Base-by-base conservation (phyloP, 352 stramenopile genomes). In the Globisporangium orthogonon region DNA sequence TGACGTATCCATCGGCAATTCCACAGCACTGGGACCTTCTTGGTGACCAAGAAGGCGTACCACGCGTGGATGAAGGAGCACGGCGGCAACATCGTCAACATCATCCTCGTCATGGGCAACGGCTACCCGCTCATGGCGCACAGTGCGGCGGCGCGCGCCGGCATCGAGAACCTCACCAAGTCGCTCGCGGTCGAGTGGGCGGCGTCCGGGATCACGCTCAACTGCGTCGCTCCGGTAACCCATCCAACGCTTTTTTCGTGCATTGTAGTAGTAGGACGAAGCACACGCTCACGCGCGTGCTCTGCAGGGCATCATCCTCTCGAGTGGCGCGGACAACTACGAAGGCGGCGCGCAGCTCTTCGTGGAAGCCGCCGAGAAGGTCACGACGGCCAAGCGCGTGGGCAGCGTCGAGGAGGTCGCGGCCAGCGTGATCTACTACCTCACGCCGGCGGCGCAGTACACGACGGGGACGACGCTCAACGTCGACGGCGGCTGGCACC, bases 121-220 rank as follows among this genome's bases (percentile, higher is more conserved):
- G 95, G 95, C 7, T 97, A 97, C 68, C 92, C 92, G 6, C 58
- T 86, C 30, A 97, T 98, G 83, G 83, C 81, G 15, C 94, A 98
- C 72, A 88, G 77, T 47, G 80, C 83, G n/a, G 91, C 92, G 6
- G 89, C 92, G 46, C 78, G 94, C 48, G 93, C 91, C 28, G 94
- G 82, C 14, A 86, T 98, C 15, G 83, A 98, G 65, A 98, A 98
- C 69, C 83, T 98, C 59, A 93, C 73, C 54, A 97, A 97, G 65
- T 97, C 91, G 39, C 77, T 98, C 11, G 91, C 86, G 33, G 78
- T 96, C 35, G 94, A 98, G 69, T 98, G 95, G 95, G 94, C 95
- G 17, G 76, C 86, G 35, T 93, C 74, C 37, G 86, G 83, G 31
- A 96, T 98, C 17, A 81, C 91, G 50, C 70, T 98, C 48, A 98